Base-by-base conservation (phyloP, 176 grass and related monocot species). In the Musa beccarii region DNA sequence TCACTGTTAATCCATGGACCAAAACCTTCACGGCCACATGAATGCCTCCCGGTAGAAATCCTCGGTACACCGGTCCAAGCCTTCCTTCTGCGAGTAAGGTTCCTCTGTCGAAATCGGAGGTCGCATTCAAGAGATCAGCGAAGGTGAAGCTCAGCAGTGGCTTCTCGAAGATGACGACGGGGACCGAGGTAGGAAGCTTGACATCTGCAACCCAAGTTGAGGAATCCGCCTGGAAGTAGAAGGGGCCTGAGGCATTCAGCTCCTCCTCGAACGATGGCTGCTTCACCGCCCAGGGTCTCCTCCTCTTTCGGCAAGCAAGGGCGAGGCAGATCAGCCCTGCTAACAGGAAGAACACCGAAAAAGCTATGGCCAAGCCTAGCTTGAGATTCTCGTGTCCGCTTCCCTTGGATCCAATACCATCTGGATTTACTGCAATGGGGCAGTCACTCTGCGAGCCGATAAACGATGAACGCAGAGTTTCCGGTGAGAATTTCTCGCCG, bases 111-210 rank as follows among this genome's bases (percentile, higher is more conserved):
- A 99, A 99, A 79, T 99, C 84, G 10, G 90, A 89, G 24, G 95
- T 99, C 0, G 90, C 88, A 63, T 79, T 71, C 82, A 94, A 89
- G 21, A 99, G 86, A 82, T 99, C 88, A 0, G 86, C 84, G 24
- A 99, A 99, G 11, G 91, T 94, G 81, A 88, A 88, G 53, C 79
- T 92, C 54, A 89, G 49, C 73, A 99, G 76, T 49, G 95, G 95
- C 80, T 99, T 99, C 83, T 99, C 95, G 74, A 99, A 99, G 69
- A 99, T 89, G 77, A 94, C 76, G 69, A 99, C 91, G 0, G 95
- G 88, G 23, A 99, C 82, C 3, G 95, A 92, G 34, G 86, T 94
- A 34, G 95, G 86, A 34, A 86, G 75, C 78, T 99, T 94, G 53
- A 99, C 86, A 87, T 94, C 88, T 50, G 95, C 90, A 77, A 99